Percentiles rank a stretch among this genome's conserved stretches.
Evolutionary conservation across 1,139 yeast genomes (phyloP).

Genomic region (Ogataea hybrid): DNA sequence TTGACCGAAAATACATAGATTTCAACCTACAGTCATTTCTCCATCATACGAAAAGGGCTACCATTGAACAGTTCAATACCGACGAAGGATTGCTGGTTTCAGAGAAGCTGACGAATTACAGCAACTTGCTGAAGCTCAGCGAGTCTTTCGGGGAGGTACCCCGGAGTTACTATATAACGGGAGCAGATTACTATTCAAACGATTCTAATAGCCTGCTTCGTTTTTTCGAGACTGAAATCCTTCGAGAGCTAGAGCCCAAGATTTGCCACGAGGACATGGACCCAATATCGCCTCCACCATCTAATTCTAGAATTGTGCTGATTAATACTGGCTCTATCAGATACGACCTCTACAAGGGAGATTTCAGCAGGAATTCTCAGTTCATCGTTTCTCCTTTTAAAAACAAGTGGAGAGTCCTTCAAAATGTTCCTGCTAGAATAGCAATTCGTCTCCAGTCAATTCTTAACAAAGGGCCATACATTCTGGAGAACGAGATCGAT

Average conservation of each 20-base stretch:
- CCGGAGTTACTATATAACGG: constrained; percentile 61
- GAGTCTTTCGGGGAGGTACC: constrained; percentile 64
- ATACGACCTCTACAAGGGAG: constrained; percentile 84
- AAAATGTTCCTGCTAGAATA: constrained; percentile 46
- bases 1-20: constrained; percentile 70
- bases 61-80: constrained; percentile 42
- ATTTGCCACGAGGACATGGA: constrained; percentile 25
- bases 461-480: constrained; percentile 51
- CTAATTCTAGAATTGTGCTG: constrained; percentile 55
- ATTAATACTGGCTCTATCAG: constrained; percentile 89
- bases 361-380: constrained; percentile 76
- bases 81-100: constrained; percentile 50
- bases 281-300: constrained; percentile 10
- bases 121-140: constrained; percentile 54
- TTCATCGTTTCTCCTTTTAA: constrained; percentile 85
- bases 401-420: constrained; percentile 69
- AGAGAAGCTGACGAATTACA: constrained; percentile 40
- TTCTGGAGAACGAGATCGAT: constrained; percentile 27
- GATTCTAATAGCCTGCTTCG: constrained; percentile 60
- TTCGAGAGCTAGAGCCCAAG: constrained; percentile 52
- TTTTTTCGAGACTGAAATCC: constrained; percentile 55
- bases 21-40: constrained; percentile 70
- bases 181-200: constrained; percentile 61
- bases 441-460: constrained; percentile 48
- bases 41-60: constrained; percentile 49